A percentile compares a stretch with the other conserved stretches of the same genome.
These are phyloP conservation scores for Raphanus sativus DNA, from an alignment of 345 rosid species.

Conservation along the genomic window DNA sequence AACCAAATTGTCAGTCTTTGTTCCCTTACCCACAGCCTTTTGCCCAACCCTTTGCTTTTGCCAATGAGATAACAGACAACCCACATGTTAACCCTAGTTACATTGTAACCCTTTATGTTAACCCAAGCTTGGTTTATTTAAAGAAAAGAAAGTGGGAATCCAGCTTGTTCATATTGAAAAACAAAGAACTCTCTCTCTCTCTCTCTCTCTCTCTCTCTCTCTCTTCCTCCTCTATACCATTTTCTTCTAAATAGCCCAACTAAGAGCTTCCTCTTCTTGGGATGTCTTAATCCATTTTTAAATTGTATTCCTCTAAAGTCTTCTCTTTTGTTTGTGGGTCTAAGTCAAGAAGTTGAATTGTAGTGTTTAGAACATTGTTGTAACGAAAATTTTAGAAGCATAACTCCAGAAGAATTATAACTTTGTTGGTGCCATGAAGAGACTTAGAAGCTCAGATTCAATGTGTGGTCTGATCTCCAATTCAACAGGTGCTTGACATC, in stretches of 20 bases:
- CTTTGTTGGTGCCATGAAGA: constrained; percentile 55
- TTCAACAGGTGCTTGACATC: constrained; percentile 51
- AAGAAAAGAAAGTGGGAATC: constrained; percentile 43
- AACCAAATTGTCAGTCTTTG: constrained; percentile 10
- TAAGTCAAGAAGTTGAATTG: constrained; percentile 35
- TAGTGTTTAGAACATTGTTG: constrained; percentile 29
- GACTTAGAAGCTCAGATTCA: constrained; percentile 84
- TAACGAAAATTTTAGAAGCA: background rate
- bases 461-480: constrained; percentile 77
- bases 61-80: background rate
- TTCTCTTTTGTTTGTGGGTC: constrained; percentile 41
- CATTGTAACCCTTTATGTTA: constrained; percentile 50
- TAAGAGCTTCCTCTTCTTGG: constrained; percentile 14
- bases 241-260: background rate
- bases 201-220: background rate
- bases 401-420: background rate
- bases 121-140: constrained; percentile 71
- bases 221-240: background rate
- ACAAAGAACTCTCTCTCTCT: background rate
- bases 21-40: constrained; percentile 23
- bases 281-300: background rate
- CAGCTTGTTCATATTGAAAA: constrained; percentile 44
- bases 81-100: constrained; percentile 59
- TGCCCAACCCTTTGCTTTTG: background rate
- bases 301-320: background rate